Conservation (phyloP, 768 basidiomycete species). For the Russula lepida region DNA sequence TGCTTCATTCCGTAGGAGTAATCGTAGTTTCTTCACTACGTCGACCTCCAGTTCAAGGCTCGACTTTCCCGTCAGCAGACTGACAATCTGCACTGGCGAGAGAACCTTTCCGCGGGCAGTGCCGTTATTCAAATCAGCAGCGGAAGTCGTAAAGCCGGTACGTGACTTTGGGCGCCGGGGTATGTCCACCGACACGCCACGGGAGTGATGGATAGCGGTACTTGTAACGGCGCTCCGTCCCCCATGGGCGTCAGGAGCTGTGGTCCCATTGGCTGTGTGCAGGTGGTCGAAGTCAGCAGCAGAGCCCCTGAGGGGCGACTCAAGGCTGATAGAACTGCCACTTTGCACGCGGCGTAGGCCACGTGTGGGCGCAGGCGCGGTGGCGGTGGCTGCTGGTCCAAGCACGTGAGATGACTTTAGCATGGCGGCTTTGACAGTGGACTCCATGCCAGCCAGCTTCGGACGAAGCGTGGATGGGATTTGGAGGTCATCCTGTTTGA, state of each 20-base stretch:
- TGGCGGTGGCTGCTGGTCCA: slow-evolving; percentile 24
- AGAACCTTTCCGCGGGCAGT: slow-evolving; percentile 36
- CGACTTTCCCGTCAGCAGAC: slow-evolving; percentile 55
- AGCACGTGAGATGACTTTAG: slow-evolving; percentile 67
- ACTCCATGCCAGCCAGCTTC: slow-evolving; percentile 73
- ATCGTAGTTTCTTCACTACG: slow-evolving; percentile 75
- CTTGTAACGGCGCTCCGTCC: not conserved
- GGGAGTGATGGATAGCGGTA: slow-evolving; percentile 32
- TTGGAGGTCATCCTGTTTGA: slow-evolving; percentile 73
- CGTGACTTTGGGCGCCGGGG: slow-evolving; percentile 41
- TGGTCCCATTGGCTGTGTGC: not conserved
- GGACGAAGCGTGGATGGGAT: slow-evolving; percentile 71
- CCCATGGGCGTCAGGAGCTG: not conserved
- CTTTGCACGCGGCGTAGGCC: slow-evolving; percentile 63
- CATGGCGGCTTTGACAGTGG: slow-evolving; percentile 86
- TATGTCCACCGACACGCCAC: slow-evolving; percentile 57
- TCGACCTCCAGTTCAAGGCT: slow-evolving; percentile 79
- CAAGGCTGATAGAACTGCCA: slow-evolving; percentile 53
- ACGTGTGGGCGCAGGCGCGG: slow-evolving; percentile 41
- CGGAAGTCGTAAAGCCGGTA: slow-evolving; percentile 35
- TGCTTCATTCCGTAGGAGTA: slow-evolving; percentile 86
- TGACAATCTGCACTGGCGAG: slow-evolving; percentile 59
- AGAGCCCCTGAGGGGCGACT: slow-evolving; percentile 35
- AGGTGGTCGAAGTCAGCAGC: slow-evolving; percentile 9
- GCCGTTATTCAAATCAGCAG: slow-evolving; percentile 21